phyloP scores from a whole-genome alignment of 768 basidiomycete genomes.

The Tricholoma saponaceum region DNA sequence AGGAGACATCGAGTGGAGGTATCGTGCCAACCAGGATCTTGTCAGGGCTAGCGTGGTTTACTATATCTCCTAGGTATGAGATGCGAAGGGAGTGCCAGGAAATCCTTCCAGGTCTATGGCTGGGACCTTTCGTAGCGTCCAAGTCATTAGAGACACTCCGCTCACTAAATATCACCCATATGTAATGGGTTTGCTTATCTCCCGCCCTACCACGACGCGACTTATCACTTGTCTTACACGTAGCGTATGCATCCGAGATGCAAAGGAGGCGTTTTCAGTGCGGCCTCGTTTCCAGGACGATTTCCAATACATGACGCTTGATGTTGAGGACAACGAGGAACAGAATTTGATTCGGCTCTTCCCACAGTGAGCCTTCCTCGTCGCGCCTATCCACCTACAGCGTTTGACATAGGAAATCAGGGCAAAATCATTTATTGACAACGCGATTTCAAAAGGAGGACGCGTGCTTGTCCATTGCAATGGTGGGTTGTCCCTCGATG shows the following conservation, averaged over 20 bases:
- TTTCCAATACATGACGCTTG: conserved; percentile 75
- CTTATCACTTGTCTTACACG: conserved; percentile 4
- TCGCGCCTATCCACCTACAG: not conserved
- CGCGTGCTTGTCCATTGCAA: conserved; percentile 89
- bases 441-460: conserved; percentile 58
- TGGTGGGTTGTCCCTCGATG: conserved; percentile 39
- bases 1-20: conserved; percentile 84
- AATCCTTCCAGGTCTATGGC: conserved; percentile 74
- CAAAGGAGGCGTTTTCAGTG: conserved; percentile 88
- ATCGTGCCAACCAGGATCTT: conserved; percentile 16
- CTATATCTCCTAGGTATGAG: conserved; percentile 60
- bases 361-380: conserved; percentile 54
- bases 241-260: conserved; percentile 87
- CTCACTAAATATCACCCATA: conserved; percentile 72
- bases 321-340: conserved; percentile 91
- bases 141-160: conserved; percentile 73
- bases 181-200: conserved; percentile 40
- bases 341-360: conserved; percentile 92
- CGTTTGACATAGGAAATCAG: conserved; percentile 30
- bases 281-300: conserved; percentile 77
- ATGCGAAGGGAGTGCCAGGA: conserved; percentile 96
- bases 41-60: not conserved
- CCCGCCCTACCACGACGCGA: conserved; percentile 12
- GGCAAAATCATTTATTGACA: conserved; percentile 72
- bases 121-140: conserved; percentile 87